Evolutionary conservation across 805 yeast species (phyloP).

Genomic region (Yamadazyma sp.): DNA sequence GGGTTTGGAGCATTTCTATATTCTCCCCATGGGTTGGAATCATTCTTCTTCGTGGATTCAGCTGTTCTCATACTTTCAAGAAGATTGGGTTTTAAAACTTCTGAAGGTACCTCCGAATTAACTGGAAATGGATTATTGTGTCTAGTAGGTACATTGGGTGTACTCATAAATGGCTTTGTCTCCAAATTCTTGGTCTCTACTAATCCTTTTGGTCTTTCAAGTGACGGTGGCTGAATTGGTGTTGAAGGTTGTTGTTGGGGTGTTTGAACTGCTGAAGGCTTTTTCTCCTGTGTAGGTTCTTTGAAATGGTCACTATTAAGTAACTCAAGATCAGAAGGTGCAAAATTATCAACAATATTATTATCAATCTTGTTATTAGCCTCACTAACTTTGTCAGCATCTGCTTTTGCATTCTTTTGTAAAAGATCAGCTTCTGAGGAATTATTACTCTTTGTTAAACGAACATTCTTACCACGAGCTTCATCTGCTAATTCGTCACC

Average conservation of each 20-base stretch:
- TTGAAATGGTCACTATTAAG: conserved; percentile 3
- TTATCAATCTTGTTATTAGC: not conserved
- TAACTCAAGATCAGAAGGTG: conserved; percentile 7
- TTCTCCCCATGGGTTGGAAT: conserved; percentile 35
- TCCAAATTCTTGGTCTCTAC: too few species aligned
- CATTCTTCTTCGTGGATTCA: conserved; percentile 1
- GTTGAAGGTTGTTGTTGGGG: not conserved
- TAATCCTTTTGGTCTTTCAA: too few species aligned
- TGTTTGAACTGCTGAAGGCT: not conserved
- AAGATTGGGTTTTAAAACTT: not conserved
- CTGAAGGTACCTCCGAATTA: not conserved
- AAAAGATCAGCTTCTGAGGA: conserved; percentile 9
- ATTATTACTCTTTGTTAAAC: conserved; percentile 9
- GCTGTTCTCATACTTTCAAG: too few species aligned
- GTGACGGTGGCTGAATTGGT: not conserved
- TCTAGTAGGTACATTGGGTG: too few species aligned
- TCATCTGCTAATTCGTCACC: not conserved
- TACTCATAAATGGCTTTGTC: not conserved
- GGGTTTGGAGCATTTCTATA: conserved; percentile 13
- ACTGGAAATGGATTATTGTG: conserved; percentile 1
- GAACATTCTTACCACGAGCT: not conserved
- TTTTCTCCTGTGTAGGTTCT: not conserved
- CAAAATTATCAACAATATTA: conserved; percentile 1
- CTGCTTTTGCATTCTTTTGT: not conserved
- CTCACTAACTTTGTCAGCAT: not conserved